These are phyloP conservation scores for Penicillium concentricum DNA, from an alignment of 2,329 filamentous ascomycete species.

Conservation along the genomic window DNA sequence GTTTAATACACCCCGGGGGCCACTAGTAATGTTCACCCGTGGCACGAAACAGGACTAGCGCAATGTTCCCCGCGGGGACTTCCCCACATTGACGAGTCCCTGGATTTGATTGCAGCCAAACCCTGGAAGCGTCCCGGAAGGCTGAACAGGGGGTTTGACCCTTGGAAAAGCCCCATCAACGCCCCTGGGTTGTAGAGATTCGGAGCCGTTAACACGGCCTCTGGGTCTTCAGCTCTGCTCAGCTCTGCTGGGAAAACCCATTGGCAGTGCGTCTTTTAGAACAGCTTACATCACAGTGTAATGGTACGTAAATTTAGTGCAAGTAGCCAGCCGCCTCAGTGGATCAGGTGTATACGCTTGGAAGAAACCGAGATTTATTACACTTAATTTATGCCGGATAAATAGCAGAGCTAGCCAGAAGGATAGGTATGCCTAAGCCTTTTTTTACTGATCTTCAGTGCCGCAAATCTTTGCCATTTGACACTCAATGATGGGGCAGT, in stretches of 20 bases:
- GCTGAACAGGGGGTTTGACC: background rate
- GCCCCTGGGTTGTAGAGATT: no score
- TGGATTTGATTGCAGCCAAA: background rate
- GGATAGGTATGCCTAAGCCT: background rate
- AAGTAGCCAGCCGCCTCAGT: background rate
- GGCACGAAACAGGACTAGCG: conserved; percentile 1
- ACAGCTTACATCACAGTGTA: no score
- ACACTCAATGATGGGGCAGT: background rate
- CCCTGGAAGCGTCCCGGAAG: background rate
- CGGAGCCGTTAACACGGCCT: no score
- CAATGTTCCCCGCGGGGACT: conserved; percentile 3
- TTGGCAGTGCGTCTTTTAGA: no score
- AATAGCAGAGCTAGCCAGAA: background rate
- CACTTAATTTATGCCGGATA: background rate
- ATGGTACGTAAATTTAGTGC: no score
- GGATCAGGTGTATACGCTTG: background rate
- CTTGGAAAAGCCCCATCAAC: background rate
- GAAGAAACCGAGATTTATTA: background rate
- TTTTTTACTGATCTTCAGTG: background rate
- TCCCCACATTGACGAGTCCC: background rate
- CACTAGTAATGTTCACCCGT: background rate
- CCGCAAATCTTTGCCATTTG: no score
- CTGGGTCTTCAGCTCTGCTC: no score
- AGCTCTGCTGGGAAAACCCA: background rate
- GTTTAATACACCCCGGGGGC: conserved; percentile 8